Evolutionary conservation across 768 basidiomycete genomes (phyloP), one percentile per base, ranked within the genome.

Genomic region (Candolleomyces efflorescens): DNA sequence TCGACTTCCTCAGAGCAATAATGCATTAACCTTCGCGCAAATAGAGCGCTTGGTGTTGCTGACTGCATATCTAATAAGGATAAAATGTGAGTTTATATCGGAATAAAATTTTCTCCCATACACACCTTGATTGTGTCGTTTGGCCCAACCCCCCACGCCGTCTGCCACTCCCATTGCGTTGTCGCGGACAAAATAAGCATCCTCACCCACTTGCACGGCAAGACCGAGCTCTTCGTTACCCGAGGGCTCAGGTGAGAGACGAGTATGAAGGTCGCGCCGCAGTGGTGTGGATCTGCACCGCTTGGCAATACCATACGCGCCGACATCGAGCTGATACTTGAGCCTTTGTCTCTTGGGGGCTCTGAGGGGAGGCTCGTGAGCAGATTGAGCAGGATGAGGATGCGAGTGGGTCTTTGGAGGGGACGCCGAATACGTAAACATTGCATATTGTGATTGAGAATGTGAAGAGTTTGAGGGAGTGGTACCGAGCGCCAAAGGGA

Each of bases 151-250:
- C 0, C 95, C 95, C 0, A 98, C 95, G 27, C 95, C 95, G 67
- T 98, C 95, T 3, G 94, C 92, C 9, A 98, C 88, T 17, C 95
- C 95, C 78, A 98, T 87, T 5, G 92, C 90, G 66, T 94, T 90
- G 57, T 86, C 82, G 5, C 83, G 75, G 5, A 92, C 73, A 60
- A 92, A 92, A 66, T 94, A 96, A 4, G 94, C 91, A 66, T 98
- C 94, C 69, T 98, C 94, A 41, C 94, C 94, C 11, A 97, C 86
- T 66, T 92, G 89, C 0, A 89, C 85, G 0, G 90, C 80, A 12
- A 88, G 78, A 23, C 74, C 69, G 2, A 68, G 45, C 11, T 73
- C 69, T 17, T 74, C 71, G 0, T 64, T 54, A 54, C 72, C 44
- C 70, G 63, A 58, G 73, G 62, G 59, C 68, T 55, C 63, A 64